Conservation (phyloP, 352 stramenopile species). For the Hyphochytrium catenoides region DNA sequence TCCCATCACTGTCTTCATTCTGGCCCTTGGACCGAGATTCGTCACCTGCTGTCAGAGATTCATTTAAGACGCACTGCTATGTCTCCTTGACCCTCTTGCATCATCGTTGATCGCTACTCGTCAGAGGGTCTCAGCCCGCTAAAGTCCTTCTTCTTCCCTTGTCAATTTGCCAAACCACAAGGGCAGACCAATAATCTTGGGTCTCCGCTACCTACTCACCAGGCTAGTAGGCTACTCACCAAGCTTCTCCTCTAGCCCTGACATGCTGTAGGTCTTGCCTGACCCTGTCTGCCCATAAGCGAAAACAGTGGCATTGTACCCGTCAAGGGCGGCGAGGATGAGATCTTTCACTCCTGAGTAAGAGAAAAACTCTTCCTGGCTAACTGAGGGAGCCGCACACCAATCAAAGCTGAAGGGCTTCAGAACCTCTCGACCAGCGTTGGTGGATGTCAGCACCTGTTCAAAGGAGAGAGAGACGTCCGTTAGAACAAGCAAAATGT, state of each 20-base stretch:
- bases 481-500: too few species aligned
- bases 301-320: conserved; percentile 36
- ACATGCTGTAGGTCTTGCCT: conserved; percentile 51
- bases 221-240: conserved; percentile 3
- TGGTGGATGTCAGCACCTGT: too few species aligned
- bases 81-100: too few species aligned
- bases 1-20: conserved; percentile 23
- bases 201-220: too few species aligned
- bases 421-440: conserved; percentile 31
- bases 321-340: conserved; percentile 32
- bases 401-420: conserved; percentile 46
- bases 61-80: too few species aligned
- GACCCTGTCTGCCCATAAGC: conserved; percentile 36
- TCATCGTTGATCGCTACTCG: too few species aligned
- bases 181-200: too few species aligned
- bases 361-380: conserved; percentile 32
- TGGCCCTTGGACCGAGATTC: conserved; percentile 2
- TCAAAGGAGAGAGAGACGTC: too few species aligned
- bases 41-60: background rate
- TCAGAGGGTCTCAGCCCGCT: too few species aligned
- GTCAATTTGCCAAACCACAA: too few species aligned
- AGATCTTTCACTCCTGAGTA: conserved; percentile 24
- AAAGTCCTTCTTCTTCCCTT: too few species aligned
- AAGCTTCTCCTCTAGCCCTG: conserved; percentile 32
- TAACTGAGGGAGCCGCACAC: conserved; percentile 29